Percentiles rank a stretch among this genome's conserved stretches.
Evolutionary conservation across 495 filamentous ascomycete species (phyloP).

Genomic region (Xylaria scruposa): DNA sequence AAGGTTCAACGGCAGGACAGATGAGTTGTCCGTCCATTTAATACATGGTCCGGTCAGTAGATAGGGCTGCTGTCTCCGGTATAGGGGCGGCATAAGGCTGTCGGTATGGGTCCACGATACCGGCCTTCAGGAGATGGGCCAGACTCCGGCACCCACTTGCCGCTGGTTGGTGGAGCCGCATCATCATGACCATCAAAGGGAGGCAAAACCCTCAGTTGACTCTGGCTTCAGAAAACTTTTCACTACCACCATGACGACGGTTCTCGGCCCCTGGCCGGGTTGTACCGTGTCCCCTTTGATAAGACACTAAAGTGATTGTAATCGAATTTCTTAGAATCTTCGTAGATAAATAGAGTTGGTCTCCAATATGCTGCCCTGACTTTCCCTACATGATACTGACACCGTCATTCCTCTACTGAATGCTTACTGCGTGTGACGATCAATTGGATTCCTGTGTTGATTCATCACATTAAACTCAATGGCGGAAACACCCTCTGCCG

Average conservation of each 20-base stretch:
- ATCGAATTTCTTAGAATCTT: neutral
- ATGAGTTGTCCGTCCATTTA: constrained; percentile 16
- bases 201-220: constrained; percentile 11
- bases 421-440: neutral
- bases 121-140: neutral
- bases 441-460: neutral
- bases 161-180: constrained; percentile 12
- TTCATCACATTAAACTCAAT: constrained; percentile 4
- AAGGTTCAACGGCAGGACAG: constrained; percentile 2
- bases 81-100: constrained; percentile 21
- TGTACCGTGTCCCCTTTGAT: neutral
- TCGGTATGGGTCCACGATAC: constrained; percentile 24
- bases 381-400: constrained; percentile 2
- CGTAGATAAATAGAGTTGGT: constrained; percentile 25
- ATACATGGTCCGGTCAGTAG: constrained; percentile 4
- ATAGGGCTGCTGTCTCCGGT: neutral
- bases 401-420: neutral
- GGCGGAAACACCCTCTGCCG: neutral
- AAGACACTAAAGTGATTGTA: neutral
- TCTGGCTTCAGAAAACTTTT: constrained; percentile 9
- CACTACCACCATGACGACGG: constrained; percentile 13
- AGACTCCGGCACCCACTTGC: constrained; percentile 21
- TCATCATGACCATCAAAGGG: constrained; percentile 2
- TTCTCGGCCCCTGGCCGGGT: constrained; percentile 22
- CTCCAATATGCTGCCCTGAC: neutral